These are phyloP conservation scores for Pulveroboletus frians DNA, from an alignment of 768 basidiomycete genomes.

Conservation along the genomic window DNA sequence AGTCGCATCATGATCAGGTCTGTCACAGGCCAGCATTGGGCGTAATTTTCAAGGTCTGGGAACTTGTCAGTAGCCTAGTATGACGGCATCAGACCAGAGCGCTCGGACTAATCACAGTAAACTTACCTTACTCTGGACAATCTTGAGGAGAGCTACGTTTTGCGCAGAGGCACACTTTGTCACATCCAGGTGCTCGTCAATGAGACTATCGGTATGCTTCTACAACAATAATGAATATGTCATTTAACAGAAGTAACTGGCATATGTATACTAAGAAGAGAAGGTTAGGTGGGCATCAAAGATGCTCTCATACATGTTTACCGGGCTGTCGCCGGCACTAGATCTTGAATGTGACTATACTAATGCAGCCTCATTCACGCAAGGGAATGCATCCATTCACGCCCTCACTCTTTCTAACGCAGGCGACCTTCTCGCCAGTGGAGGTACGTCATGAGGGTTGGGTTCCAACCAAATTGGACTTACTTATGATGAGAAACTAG, in stretches of 20 bases:
- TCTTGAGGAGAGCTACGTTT: neutral
- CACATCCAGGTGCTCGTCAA: constrained; percentile 5
- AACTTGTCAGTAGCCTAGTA: neutral
- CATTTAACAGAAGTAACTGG: no score
- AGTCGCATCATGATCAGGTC: constrained; percentile 7
- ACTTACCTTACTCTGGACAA: neutral
- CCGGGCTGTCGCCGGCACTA: no score
- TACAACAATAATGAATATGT: no score
- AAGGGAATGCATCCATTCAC: neutral
- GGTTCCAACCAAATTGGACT: no score
- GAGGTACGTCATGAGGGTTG: constrained; percentile 5
- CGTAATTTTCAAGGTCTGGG: constrained; percentile 10
- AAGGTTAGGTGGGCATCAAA: no score
- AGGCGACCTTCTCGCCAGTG: neutral
- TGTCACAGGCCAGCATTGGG: constrained; percentile 2
- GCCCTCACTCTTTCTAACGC: neutral
- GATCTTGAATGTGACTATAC: no score
- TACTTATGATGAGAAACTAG: no score
- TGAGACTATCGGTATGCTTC: neutral
- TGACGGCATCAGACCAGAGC: neutral
- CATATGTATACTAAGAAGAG: no score
- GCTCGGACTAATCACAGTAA: neutral
- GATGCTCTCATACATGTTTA: no score
- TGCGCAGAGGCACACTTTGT: constrained; percentile 10
- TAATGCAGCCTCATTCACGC: neutral